Conservation (phyloP, 768 basidiomycete species). For the Lentinula edodes region DNA sequence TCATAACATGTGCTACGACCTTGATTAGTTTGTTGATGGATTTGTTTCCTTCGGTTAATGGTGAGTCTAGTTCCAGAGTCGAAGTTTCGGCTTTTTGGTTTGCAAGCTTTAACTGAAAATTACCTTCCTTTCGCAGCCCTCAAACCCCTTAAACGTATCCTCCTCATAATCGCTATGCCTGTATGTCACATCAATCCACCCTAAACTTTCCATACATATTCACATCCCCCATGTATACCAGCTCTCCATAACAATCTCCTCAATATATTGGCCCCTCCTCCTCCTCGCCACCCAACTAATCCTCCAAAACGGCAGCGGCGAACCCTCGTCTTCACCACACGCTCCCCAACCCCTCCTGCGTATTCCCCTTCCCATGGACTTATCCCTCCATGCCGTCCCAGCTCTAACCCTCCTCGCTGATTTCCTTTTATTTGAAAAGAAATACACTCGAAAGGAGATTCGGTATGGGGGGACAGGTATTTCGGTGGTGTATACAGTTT, state of each 20-base stretch:
- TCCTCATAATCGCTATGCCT: constrained; percentile 63
- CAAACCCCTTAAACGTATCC: constrained; percentile 41
- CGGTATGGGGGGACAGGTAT: constrained; percentile 24
- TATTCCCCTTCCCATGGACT: constrained; percentile 51
- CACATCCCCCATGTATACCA: neutral
- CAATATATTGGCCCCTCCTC: constrained; percentile 68
- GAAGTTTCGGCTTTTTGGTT: neutral
- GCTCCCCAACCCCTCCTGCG: constrained; percentile 22
- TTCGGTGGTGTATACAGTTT: constrained; percentile 23
- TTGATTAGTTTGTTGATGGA: constrained; percentile 25
- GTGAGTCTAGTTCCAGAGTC: constrained; percentile 13
- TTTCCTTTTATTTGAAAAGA: constrained; percentile 62
- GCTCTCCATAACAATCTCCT: constrained; percentile 27
- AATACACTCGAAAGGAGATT: constrained; percentile 33
- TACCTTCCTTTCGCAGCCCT: constrained; percentile 24
- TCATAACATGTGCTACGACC: constrained; percentile 31
- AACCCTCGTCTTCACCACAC: constrained; percentile 23
- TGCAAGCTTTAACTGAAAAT: neutral
- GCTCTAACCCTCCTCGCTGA: constrained; percentile 53
- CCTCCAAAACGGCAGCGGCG: constrained; percentile 23
- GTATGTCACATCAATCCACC: too few relatives aligned
- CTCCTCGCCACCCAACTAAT: constrained; percentile 54
- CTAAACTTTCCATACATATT: too few relatives aligned
- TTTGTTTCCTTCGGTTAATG: constrained; percentile 22
- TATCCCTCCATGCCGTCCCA: constrained; percentile 64